Evolutionary conservation across 768 basidiomycete species (phyloP), one percentile per base, ranked within the genome.

Genomic region (Tulasnella sp.): DNA sequence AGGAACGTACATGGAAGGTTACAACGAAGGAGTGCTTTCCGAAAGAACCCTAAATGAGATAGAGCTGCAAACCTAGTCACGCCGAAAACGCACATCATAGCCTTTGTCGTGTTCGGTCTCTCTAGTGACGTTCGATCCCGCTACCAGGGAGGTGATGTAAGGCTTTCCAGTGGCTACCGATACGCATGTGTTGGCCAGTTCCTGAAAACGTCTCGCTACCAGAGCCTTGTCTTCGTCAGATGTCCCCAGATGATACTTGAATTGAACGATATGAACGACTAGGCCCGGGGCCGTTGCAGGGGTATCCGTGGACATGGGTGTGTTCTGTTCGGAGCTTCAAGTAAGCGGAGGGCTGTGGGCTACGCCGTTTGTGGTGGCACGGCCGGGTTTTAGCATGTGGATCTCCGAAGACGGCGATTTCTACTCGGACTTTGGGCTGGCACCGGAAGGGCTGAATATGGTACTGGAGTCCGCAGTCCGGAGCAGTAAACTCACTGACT

Each of bases 21-120:
- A 77, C 61, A 18, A 77, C 76, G 35, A 77, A 77, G 3, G 35
- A 29, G 42, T 77, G 76, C 76, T 77, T 11, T 37, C 39, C 26
- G 37, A 32, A 35, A 1, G 32, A 18, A 32, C 7, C 40, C 40
- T 32, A n/a, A 76, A 35, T 40, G 11, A 46, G 42, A 35, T 29
- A 10, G 42, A 70, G 40, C 35, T 39, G 26, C 35, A 1, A 40
- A 61, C 26, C 32, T 23, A 35, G 44, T 51, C 5, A 23, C 23
- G 44, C 3, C 29, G 7, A 23, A 51, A 39, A 11, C 70, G 20
- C 42, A 77, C 76, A 6, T 77, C 69, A 55, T 46, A 77, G 35
- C 76, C 69, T 51, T 77, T 77, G 35, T 77, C 69, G 9, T 61
- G 23, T 6, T 46, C n/a, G 5, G 37, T 67, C 70, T 70, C 76